Percentiles rank a stretch among this genome's conserved stretches.
phyloP scores from a whole-genome alignment of 176 grass and related monocot species.

The Eleusine indica region DNA sequence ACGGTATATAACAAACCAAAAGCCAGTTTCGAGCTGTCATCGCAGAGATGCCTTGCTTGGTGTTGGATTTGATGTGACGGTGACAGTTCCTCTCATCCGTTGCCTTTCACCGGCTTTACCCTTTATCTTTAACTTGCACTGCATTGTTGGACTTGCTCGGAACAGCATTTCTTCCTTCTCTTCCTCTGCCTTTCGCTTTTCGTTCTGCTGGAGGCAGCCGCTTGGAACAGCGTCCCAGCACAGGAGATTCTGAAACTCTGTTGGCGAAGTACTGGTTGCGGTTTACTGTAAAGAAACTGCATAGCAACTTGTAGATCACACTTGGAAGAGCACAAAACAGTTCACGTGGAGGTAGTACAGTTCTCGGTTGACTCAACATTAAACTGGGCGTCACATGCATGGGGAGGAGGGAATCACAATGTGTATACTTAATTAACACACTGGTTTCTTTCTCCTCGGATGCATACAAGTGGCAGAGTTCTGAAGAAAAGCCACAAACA shows the following conservation, averaged over 20 bases:
- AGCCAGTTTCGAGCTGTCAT: not conserved
- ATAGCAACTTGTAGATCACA: not conserved
- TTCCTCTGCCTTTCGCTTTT: slow-evolving; percentile 24
- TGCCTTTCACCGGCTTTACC: not conserved
- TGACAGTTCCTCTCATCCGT: slow-evolving; percentile 17
- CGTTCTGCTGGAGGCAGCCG: not conserved
- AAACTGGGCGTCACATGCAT: slow-evolving; percentile 9
- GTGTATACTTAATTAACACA: not conserved
- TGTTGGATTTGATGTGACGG: not conserved
- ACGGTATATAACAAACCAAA: not conserved
- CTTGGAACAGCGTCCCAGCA: not conserved
- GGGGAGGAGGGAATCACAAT: not conserved
- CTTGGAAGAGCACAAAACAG: not conserved
- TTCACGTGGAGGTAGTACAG: not conserved
- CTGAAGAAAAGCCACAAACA: not conserved
- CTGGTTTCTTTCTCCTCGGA: not conserved
- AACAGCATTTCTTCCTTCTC: slow-evolving; percentile 22
- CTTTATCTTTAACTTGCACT: slow-evolving; percentile 23
- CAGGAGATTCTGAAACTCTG: slow-evolving; percentile 23
- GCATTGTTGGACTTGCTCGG: not conserved
- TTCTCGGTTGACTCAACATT: slow-evolving; percentile 14
- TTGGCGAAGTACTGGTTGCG: not conserved
- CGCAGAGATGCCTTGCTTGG: slow-evolving; percentile 17
- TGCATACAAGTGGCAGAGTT: not conserved
- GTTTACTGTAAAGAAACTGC: not conserved